Percentiles rank a stretch among this genome's conserved stretches.
phyloP scores from a whole-genome alignment of 1,284 basidiomycete genomes.

The Blastosporella zonata region DNA sequence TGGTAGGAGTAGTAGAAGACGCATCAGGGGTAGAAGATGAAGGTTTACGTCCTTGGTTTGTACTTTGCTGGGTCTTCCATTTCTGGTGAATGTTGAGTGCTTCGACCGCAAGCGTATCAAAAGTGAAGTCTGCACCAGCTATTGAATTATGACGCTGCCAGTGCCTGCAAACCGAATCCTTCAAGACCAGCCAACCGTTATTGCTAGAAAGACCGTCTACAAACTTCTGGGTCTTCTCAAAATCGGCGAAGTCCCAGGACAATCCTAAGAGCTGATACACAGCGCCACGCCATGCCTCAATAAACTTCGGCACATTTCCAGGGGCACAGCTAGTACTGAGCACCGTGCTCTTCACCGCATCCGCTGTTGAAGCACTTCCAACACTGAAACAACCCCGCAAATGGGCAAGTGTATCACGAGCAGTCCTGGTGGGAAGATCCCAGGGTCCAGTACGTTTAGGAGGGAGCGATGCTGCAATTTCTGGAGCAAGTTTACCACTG shows the following conservation, averaged over 20 bases:
- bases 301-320: background rate
- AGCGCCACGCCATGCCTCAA: background rate
- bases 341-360: background rate
- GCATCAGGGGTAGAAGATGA: no score
- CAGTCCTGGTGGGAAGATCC: background rate
- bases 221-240: background rate
- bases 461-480: background rate
- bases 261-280: background rate
- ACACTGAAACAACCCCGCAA: background rate
- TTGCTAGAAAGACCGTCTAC: background rate
- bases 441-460: background rate
- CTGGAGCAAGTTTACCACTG: background rate
- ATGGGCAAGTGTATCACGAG: background rate
- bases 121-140: no score
- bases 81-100: background rate
- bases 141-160: no score
- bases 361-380: background rate
- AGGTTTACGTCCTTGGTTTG: no score
- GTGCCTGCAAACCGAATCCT: background rate
- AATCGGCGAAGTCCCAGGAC: background rate
- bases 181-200: background rate
- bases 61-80: background rate
- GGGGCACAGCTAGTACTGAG: background rate
- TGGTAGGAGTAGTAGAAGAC: background rate
- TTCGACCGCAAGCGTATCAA: background rate